Conservation (phyloP, 371 early-diverging fungal genomes). For the Blakeslea trispora region DNA sequence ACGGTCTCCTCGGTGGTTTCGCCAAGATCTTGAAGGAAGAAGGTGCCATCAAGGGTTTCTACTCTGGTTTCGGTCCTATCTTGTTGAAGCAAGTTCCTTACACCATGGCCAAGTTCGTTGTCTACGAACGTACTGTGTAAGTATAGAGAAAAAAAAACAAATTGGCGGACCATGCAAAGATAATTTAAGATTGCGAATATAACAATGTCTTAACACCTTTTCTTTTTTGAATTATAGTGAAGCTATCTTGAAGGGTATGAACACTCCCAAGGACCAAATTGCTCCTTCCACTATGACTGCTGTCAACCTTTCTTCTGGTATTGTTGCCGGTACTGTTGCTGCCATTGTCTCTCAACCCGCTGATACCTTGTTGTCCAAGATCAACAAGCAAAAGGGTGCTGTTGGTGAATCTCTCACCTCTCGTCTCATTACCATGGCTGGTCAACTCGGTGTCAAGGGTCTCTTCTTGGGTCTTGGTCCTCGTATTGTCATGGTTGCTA, state of each 20-base stretch:
- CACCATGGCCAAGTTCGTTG: slow-evolving; percentile 67
- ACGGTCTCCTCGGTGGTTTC: slow-evolving; percentile 67
- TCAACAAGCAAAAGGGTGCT: slow-evolving; percentile 72
- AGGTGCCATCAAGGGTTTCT: slow-evolving; percentile 72
- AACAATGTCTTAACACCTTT: too few relatives aligned
- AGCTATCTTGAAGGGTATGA: slow-evolving; percentile 46
- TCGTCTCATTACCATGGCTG: slow-evolving; percentile 58
- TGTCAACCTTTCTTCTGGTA: slow-evolving; percentile 55
- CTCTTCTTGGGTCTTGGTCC: slow-evolving; percentile 74
- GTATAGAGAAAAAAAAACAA: too few relatives aligned
- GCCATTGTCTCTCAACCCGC: slow-evolving; percentile 65
- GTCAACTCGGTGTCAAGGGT: slow-evolving; percentile 65
- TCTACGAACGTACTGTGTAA: slow-evolving; percentile 58
- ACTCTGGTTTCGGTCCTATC: slow-evolving; percentile 79
- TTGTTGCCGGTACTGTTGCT: slow-evolving; percentile 61
- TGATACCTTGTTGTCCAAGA: slow-evolving; percentile 63
- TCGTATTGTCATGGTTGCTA: slow-evolving; percentile 82
- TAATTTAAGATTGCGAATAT: too few relatives aligned
- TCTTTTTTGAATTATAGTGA: too few relatives aligned
- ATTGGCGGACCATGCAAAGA: too few relatives aligned
- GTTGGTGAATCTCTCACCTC: slow-evolving; percentile 59
- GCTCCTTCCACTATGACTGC: slow-evolving; percentile 45
- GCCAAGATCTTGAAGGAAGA: slow-evolving; percentile 65
- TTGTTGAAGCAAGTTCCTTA: slow-evolving; percentile 76
- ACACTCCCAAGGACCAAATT: slow-evolving; percentile 58